Base-by-base conservation (phyloP, 345 rosid genomes). In the Heritiera fomes region DNA sequence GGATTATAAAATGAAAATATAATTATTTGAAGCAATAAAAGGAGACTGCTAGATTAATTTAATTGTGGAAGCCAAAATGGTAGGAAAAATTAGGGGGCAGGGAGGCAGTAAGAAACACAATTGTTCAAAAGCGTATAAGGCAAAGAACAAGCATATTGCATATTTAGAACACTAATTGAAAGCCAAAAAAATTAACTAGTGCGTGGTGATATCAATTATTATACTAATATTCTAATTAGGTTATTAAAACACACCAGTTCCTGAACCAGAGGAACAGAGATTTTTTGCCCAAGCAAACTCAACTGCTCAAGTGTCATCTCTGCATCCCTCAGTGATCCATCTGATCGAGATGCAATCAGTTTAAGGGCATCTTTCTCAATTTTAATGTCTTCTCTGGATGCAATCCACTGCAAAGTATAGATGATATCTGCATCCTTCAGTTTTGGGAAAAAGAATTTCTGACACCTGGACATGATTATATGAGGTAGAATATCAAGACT, bases 231-330 rank as follows among this genome's bases (percentile, higher is more conserved):
- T 40, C 55, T 72, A 72, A 53, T 18, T 75, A 20, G 28, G 45
- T 70, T 52, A 59, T 75, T 62, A 78, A 81, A 72, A 77, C 90
- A 80, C 76, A 97, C 98, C 95, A 97, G 80, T 84, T 97, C 98
- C 87, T 97, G 99, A 85, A 97, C 98, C 76, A 97, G 83, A 77
- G 87, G 87, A 63, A 94, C 89, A 53, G 92, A 91, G 81, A 97
- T 91, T 87, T 87, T 90, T 83, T 89, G 92, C 79, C 99, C 99
- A 6, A 97, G 94, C 81, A 97, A 87, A 81, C 97, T 89, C 30
- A 97, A 84, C 77, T 97, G 99, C 79, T 94, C 98, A 28, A 97
- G 89, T 74, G 98, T 97, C 98, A 97, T 97, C 80, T 91, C 91
- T 0, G 98, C 97, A 80, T 97, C 98, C 87, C 99, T 88, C 83